Base-by-base conservation (phyloP, 495 filamentous ascomycete species). In the Xylaria grammica region DNA sequence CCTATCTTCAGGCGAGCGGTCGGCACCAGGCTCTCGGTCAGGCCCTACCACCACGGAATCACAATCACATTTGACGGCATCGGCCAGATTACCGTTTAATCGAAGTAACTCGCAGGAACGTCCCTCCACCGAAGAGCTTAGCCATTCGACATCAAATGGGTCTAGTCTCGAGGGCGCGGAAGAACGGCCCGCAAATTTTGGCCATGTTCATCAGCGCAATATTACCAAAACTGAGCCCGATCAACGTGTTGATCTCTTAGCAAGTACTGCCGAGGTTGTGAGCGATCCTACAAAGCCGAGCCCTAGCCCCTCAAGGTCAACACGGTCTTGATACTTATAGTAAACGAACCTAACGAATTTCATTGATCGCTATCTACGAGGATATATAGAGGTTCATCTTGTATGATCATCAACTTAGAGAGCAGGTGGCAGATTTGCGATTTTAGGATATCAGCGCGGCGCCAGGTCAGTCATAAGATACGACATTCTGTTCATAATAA, bases 141-240 rank as follows among this genome's bases (percentile, higher is more conserved):
- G 64, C 65, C 72, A 71, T 56, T 45, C 79, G 4, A 56, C 77
- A 60, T 66, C 70, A 8, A 60, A 60, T 1, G 13, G 9, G 10
- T 64, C 62, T 19, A 64, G 62, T 34, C 51, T 50, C 29, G 67
- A 64, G 11, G 54, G 40, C 19, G 48, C 49, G n/a, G 69, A 80
- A 10, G 89, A 90, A 42, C 82, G 85, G 32, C 86, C 89, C 3
- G 84, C 89, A 3, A 91, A 83, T 68, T 81, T 89, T 68, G 91
- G 91, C 0, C 89, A 87, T 67, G 91, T 94, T n/a, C 80, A 89
- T 38, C 88, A 91, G 30, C 87, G 91, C 61, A 87, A 81, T 64
- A 82, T 85, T 34, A 85, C 76, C 65, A 77, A 78, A 32, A 80
- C 87, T n/a, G 83, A 87, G 46, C 81, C 82, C 0, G 77, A 69